phyloP scores from a whole-genome alignment of 2,329 filamentous ascomycete species.

The Neonectria ditissima region DNA sequence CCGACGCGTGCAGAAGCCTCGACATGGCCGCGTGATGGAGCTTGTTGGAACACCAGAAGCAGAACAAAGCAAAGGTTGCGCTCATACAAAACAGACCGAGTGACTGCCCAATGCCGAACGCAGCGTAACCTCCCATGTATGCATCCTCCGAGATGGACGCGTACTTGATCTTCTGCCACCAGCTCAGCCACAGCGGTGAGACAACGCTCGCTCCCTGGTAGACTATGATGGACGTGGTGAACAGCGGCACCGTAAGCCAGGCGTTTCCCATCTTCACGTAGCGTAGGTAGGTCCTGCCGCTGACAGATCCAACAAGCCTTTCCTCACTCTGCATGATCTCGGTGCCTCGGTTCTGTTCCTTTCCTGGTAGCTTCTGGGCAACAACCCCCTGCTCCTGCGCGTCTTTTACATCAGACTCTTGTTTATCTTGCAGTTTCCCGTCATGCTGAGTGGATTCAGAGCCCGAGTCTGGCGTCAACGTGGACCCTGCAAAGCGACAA shows the following conservation, averaged over 20 bases:
- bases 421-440: neutral
- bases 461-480: neutral
- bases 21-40: conserved; percentile 32
- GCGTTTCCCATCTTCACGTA: conserved; percentile 73
- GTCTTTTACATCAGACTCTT: neutral
- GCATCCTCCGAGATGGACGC: conserved; percentile 48
- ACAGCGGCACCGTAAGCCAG: conserved; percentile 65
- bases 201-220: conserved; percentile 72
- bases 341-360: conserved; percentile 22
- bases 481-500: neutral
- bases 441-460: neutral
- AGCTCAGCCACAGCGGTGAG: conserved; percentile 68
- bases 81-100: conserved; percentile 72
- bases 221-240: conserved; percentile 63
- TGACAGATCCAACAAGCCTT: conserved; percentile 69
- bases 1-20: conserved; percentile 38
- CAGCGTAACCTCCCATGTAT: conserved; percentile 70
- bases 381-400: neutral
- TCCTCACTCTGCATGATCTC: conserved; percentile 67
- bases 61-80: conserved; percentile 62
- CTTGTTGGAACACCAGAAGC: conserved; percentile 60
- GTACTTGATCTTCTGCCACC: conserved; percentile 72
- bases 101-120: conserved; percentile 65
- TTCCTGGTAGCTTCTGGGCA: neutral
- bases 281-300: conserved; percentile 71